Evolutionary conservation across 2,329 filamentous ascomycete genomes (phyloP), one percentile per base, ranked within the genome.

Genomic region (Talaromyces sp.): DNA sequence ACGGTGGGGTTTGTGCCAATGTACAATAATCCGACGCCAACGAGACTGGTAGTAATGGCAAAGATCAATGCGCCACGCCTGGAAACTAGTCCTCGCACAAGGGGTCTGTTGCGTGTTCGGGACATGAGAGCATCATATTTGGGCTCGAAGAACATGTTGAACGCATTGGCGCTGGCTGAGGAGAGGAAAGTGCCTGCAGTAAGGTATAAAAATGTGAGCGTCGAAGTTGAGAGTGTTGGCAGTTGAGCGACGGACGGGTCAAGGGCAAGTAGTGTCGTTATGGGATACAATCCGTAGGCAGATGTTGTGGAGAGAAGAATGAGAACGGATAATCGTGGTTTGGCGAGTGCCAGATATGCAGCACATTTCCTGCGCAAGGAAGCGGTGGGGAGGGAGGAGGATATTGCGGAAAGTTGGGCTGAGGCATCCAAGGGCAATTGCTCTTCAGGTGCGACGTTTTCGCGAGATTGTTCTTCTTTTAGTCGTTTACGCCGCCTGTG

Each of bases 91-190:
- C 87, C 86, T 55, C 95, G 86, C 3, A 97, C 95, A 0, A 99
- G 82, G 0, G 95, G 95, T 4, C 95, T 81, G 69, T 97, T 97
- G 31, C 91, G 85, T 1, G 95, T 99, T n/a, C 95, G 87, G 39
- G 85, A 88, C 95, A 99, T 99, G 70, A 90, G 87, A 52, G 92
- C 91, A 75, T 99, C 95, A 72, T 93, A 93, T 64, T 88, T 83
- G 9, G 88, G 90, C 77, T 99, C 95, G 77, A 97, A 92, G 63
- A 97, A 86, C 95, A 99, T 99, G 77, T 99, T 99, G 67, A 98
- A 82, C 1, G 95, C 86, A 74, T 99, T 99, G 48, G 95, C 95
- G 64, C 90, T 91, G 48, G 93, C 92, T n/a, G 87, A 90, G 75
- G 91, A 95, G 21, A 97, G 83, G 4, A 93, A 87, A 0, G 95